Conservation (phyloP, 108 stramenopile species). For the Conticribra guillardii region DNA sequence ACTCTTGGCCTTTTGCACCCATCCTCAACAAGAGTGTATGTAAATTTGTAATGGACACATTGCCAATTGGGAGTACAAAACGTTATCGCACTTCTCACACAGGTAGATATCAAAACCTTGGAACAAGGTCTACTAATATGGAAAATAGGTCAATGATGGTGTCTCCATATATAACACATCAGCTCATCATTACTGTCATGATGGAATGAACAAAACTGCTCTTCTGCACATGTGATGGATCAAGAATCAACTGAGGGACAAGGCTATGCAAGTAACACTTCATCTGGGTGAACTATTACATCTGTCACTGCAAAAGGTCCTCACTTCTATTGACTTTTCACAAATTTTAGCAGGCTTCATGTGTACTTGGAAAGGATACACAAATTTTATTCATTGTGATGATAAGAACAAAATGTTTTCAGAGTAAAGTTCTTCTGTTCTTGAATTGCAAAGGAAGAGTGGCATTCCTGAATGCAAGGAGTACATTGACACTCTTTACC, state of each 20-base stretch:
- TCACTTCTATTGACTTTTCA: neutral
- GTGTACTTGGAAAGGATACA: neutral
- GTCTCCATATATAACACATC: neutral
- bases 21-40: no score
- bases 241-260: neutral
- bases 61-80: no score
- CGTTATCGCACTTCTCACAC: no score
- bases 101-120: neutral
- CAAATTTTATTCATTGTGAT: neutral
- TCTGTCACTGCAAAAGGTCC: neutral
- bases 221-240: neutral
- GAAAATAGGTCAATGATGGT: neutral
- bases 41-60: no score
- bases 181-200: neutral
- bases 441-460: neutral
- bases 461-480: no score
- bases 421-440: neutral
- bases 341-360: neutral
- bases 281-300: neutral
- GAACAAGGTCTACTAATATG: neutral
- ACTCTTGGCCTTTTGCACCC: no score
- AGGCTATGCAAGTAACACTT: neutral
- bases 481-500: neutral
- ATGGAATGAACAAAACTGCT: neutral
- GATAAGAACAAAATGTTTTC: neutral